Evolutionary conservation across 768 basidiomycete species (phyloP).

Genomic region (Glaciozyma martinii): DNA sequence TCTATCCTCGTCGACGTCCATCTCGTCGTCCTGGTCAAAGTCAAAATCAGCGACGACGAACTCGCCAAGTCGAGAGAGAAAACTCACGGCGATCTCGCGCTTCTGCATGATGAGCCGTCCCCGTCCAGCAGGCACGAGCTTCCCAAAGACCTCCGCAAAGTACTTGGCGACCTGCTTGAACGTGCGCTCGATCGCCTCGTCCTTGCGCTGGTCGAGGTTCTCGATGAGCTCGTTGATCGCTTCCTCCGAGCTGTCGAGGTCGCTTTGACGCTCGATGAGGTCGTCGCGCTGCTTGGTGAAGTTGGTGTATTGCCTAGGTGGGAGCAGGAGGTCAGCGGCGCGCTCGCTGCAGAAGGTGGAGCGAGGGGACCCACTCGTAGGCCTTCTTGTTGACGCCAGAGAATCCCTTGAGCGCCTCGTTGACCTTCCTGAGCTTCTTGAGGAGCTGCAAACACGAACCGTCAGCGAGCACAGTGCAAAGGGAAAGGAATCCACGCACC

Average conservation of each 20-base stretch:
- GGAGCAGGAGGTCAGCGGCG: neutral
- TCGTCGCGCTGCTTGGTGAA: slow-evolving; percentile 97
- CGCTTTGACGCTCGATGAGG: slow-evolving; percentile 72
- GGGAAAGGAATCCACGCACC: slow-evolving; percentile 45
- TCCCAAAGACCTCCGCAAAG: slow-evolving; percentile 95
- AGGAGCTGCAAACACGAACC: slow-evolving; percentile 53
- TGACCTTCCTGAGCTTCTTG: slow-evolving; percentile 83
- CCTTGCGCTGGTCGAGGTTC: slow-evolving; percentile 90
- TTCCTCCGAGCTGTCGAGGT: slow-evolving; percentile 76
- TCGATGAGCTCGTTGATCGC: slow-evolving; percentile 90
- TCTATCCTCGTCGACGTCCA: slow-evolving; percentile 35
- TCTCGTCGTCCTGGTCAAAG: slow-evolving; percentile 35
- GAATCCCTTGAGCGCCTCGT: slow-evolving; percentile 89
- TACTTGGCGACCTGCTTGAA: slow-evolving; percentile 97
- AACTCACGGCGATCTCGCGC: slow-evolving; percentile 54
- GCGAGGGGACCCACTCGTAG: slow-evolving; percentile 51
- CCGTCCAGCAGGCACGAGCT: slow-evolving; percentile 84
- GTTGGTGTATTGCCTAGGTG: slow-evolving; percentile 66
- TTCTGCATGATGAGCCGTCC: slow-evolving; percentile 88
- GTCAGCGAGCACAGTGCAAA: no score
- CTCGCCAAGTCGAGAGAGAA: slow-evolving; percentile 30
- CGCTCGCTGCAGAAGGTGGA: neutral
- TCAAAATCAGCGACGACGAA: neutral
- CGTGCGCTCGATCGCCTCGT: slow-evolving; percentile 95
- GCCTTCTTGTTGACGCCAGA: slow-evolving; percentile 99